Conservation (phyloP, 495 filamentous ascomycete genomes). For the Annulohypoxylon moriforme region DNA sequence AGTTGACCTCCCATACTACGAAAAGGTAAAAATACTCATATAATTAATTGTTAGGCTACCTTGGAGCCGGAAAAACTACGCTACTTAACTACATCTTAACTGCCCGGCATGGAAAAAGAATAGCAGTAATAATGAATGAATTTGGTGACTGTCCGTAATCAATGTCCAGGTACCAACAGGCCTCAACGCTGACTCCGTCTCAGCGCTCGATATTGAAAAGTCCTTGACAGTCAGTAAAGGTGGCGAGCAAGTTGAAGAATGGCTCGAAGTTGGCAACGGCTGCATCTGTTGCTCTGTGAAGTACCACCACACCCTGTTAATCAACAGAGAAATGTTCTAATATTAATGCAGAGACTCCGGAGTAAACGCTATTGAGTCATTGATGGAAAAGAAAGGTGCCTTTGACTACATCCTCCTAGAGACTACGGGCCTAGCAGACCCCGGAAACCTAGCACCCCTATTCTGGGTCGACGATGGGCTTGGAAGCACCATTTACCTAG, state of each 20-base stretch:
- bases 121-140: constrained; percentile 98
- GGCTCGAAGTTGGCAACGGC: constrained; percentile 95
- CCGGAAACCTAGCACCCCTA: constrained; percentile 92
- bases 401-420: constrained; percentile 99
- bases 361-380: constrained; percentile 90
- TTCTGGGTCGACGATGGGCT: constrained; percentile 98
- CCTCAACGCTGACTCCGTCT: constrained; percentile 36
- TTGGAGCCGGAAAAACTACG: constrained; percentile 96
- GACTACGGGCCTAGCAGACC: constrained; percentile 94
- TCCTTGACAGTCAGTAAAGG: constrained; percentile 87
- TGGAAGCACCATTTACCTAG: constrained; percentile 92
- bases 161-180: neutral
- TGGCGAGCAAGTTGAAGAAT: constrained; percentile 88
- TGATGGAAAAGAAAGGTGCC: constrained; percentile 93
- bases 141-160: constrained; percentile 86
- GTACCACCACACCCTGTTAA: constrained; percentile 56
- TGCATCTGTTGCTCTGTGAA: constrained; percentile 99
- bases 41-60: constrained; percentile 70
- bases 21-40: constrained; percentile 29
- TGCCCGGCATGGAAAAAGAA: constrained; percentile 94
- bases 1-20: constrained; percentile 29
- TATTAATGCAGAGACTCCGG: constrained; percentile 75
- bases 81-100: constrained; percentile 94
- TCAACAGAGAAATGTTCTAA: constrained; percentile 22
- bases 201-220: constrained; percentile 94